Base-by-base conservation (phyloP, 2,329 filamentous ascomycete genomes). In the Aureobasidium sp. region DNA sequence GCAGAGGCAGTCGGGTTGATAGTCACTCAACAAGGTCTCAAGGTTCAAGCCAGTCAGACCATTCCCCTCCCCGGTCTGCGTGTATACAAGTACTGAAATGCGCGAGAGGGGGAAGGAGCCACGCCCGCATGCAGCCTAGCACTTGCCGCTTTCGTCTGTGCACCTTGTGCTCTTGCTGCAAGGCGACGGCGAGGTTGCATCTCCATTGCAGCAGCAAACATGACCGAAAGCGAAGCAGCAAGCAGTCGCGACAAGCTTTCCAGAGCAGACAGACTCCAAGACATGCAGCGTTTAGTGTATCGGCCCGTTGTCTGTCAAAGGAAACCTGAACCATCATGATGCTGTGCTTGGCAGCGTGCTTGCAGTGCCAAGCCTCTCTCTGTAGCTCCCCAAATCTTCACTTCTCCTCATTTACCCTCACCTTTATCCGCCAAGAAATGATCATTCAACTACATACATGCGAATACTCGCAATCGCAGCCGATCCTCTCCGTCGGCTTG, bases 391-490 rank as follows among this genome's bases (percentile, higher is more conserved):
- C 7, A 24, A 9, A n/a, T 53, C 19, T 53, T 53, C 22, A 40
- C 35, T 6, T 39, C 33, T 29, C 50, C 50, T n/a, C 22, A 35
- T 40, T 2, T 9, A 2, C 33, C 50, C 12, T 12, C 15, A 8
- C 35, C 22, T 40, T 14, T 6, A 2, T 12, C 50, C 12, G n/a
- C 33, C 12, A 40, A 53, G 50, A 15, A 22, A 17, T 39, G 35
- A 54, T 15, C 29, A 14, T 5, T 59, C 50, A 62, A 49, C 40
- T 52, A 49, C 60, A 62, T 4, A 62, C 60, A 44, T 56, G 40
- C n/a, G 60, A 15, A 57, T 35, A 62, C 49, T 37, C 19, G 40
- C 60, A 62, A 19, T 42, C 44, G 17, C 60, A 62, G 19, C 60
- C 60, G 31, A 62, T 45, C 24, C 40, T 29, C 11, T 62, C 60